Conservation (phyloP, 108 stramenopile species). For the Parietichytrium sp. region DNA sequence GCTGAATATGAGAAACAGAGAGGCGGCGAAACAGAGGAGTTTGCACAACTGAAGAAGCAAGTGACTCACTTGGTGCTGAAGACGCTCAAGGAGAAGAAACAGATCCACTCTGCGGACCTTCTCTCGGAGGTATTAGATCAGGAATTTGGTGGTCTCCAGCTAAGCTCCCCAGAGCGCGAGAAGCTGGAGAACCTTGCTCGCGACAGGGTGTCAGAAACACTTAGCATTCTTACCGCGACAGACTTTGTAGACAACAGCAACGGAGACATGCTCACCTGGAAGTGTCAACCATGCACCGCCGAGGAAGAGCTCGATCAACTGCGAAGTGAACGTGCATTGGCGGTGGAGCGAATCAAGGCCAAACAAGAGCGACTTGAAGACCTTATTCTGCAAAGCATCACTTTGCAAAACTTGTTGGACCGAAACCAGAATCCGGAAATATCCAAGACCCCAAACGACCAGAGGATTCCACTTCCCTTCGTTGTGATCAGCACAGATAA, state of each 20-base stretch:
- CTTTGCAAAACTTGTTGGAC: not conserved
- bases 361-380: not conserved
- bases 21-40: too few species aligned
- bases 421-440: not conserved
- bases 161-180: too few species aligned
- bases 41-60: too few species aligned
- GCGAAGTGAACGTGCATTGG: not conserved
- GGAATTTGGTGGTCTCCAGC: not conserved
- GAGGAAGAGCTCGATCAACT: not conserved
- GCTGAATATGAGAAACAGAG: too few species aligned
- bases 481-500: slow-evolving; percentile 32
- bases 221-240: not conserved
- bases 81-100: not conserved
- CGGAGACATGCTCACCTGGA: slow-evolving; percentile 13
- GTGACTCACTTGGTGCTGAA: too few species aligned
- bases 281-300: not conserved
- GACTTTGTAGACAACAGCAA: slow-evolving; percentile 3
- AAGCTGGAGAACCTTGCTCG: not conserved
- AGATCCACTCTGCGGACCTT: not conserved
- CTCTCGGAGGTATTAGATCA: not conserved
- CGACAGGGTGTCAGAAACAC: not conserved
- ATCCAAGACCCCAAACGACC: not conserved
- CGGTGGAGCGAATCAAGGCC: not conserved
- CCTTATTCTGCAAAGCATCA: not conserved
- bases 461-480: not conserved